Percentiles rank a stretch among this genome's conserved stretches.
Conservation (phyloP, 805 yeast genomes). For the Suhomyces tanzawaensis region DNA sequence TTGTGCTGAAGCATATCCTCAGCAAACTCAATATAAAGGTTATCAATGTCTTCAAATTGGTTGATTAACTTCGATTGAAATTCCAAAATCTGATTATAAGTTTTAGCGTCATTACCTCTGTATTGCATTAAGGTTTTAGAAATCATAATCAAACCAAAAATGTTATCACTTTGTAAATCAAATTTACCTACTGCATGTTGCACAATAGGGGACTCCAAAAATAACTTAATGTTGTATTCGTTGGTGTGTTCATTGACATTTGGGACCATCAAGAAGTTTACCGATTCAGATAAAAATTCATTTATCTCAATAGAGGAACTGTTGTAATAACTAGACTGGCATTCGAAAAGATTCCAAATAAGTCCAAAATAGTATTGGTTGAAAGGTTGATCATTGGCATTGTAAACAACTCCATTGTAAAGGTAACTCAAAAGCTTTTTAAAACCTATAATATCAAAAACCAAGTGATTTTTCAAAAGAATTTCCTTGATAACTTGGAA, state of each 20-base stretch:
- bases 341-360: constrained; percentile 33
- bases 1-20: constrained; percentile 12
- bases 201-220: constrained; percentile 32
- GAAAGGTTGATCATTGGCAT: constrained; percentile 14
- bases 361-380: constrained; percentile 30
- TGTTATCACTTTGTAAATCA: constrained; percentile 28
- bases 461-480: constrained; percentile 27
- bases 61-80: constrained; percentile 30
- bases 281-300: constrained; percentile 30
- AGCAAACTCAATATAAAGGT: constrained; percentile 31
- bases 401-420: constrained; percentile 22
- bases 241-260: constrained; percentile 7
- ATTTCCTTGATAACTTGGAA: constrained; percentile 38
- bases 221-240: constrained; percentile 15
- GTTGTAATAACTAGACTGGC: constrained; percentile 27
- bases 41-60: constrained; percentile 39
- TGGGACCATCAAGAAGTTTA: constrained; percentile 17
- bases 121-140: constrained; percentile 22
- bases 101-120: constrained; percentile 7
- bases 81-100: constrained; percentile 21
- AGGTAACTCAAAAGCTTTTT: constrained; percentile 31
- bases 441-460: constrained; percentile 27
- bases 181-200: constrained; percentile 23
- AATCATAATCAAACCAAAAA: constrained; percentile 29
- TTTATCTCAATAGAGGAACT: constrained; percentile 20